Evolutionary conservation across 805 yeast genomes (phyloP).

Genomic region (Lipomyces spencermartinsiae): DNA sequence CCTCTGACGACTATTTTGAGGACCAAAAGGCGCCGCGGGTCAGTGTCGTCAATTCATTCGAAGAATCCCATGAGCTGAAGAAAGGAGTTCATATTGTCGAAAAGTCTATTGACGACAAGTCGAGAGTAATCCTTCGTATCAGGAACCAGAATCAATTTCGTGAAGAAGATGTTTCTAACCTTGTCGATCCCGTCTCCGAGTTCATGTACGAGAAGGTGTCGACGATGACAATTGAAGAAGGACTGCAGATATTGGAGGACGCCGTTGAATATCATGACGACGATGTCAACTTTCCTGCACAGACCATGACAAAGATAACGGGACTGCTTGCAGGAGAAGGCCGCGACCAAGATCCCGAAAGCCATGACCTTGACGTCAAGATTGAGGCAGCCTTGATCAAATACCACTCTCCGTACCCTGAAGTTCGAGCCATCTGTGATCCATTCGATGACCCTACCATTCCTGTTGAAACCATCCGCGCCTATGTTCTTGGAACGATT

Average conservation of each 20-base stretch:
- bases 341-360: neutral
- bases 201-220: slow-evolving; percentile 53
- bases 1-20: too few species aligned
- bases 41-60: too few species aligned
- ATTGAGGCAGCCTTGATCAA: slow-evolving; percentile 46
- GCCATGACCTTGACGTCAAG: slow-evolving; percentile 41
- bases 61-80: neutral
- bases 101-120: neutral
- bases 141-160: neutral
- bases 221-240: slow-evolving; percentile 47
- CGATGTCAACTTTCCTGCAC: slow-evolving; percentile 54
- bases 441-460: neutral
- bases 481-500: slow-evolving; percentile 46
- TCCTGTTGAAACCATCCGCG: too few species aligned
- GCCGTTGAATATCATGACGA: slow-evolving; percentile 50
- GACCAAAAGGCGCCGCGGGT: too few species aligned
- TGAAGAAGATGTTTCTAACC: neutral
- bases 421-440: slow-evolving; percentile 63
- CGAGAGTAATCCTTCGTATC: neutral
- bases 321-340: slow-evolving; percentile 22
- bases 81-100: neutral
- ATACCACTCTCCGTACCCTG: slow-evolving; percentile 64
- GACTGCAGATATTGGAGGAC: slow-evolving; percentile 48
- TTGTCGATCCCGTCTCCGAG: slow-evolving; percentile 32
- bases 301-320: slow-evolving; percentile 47